Conservation (phyloP, 768 basidiomycete species). For the Chalciporus chontae region DNA sequence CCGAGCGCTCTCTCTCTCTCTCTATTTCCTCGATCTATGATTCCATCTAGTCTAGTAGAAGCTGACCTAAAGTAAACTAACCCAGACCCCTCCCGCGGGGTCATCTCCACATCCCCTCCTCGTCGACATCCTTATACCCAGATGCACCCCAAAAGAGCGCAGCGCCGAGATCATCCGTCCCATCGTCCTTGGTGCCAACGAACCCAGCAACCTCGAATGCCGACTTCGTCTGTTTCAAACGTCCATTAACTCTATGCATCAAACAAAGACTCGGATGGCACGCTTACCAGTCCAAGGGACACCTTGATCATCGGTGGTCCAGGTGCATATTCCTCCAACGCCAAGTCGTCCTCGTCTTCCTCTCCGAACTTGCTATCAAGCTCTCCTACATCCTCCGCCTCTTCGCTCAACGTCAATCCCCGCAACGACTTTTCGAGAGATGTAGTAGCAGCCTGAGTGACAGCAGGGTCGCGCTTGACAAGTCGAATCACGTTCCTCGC, state of each 20-base stretch:
- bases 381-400: neutral
- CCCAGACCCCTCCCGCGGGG: neutral
- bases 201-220: constrained; percentile 46
- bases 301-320: constrained; percentile 56
- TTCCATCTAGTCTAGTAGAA: neutral
- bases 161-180: constrained; percentile 46
- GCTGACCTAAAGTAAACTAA: neutral
- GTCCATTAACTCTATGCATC: neutral
- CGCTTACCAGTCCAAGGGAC: constrained; percentile 53
- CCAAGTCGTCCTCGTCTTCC: neutral
- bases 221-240: constrained; percentile 32
- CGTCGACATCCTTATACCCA: constrained; percentile 38
- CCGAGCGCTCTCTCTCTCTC: too few species aligned
- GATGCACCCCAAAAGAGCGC: constrained; percentile 44
- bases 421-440: neutral
- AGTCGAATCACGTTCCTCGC: constrained; percentile 52
- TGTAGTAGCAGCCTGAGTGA: neutral
- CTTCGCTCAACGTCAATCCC: neutral
- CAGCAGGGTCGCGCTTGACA: constrained; percentile 27
- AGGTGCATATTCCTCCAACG: constrained; percentile 46
- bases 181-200: constrained; percentile 43
- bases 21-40: too few species aligned
- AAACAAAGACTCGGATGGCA: neutral
- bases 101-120: constrained; percentile 15
- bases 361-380: neutral